A percentile compares a stretch with the other conserved stretches of the same genome.
Evolutionary conservation across 108 stramenopile genomes (phyloP).

Genomic region (Nitzschia inconspicua): DNA sequence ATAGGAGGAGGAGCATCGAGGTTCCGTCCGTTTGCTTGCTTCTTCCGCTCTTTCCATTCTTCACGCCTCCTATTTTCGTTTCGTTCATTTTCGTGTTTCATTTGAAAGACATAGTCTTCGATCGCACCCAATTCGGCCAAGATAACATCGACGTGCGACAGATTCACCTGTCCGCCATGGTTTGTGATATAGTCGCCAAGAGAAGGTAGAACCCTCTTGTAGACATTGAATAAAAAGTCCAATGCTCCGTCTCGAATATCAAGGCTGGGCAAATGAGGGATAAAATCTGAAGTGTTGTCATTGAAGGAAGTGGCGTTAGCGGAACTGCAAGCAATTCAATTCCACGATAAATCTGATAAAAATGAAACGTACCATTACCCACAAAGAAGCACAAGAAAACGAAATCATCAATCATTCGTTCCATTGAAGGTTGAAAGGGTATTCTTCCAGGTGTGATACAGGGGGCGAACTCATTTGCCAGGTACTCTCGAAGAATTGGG

Average conservation of each 20-base stretch:
- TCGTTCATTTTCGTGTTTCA: conserved; percentile 87
- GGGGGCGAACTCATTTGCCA: conserved; percentile 79
- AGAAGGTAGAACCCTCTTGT: conserved; percentile 85
- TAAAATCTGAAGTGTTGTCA: too few species aligned
- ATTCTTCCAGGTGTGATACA: conserved; percentile 34
- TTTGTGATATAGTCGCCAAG: conserved; percentile 94
- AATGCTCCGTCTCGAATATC: conserved; percentile 94
- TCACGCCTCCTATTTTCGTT: conserved; percentile 56
- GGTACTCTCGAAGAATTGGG: conserved; percentile 93
- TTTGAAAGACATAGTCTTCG: conserved; percentile 94
- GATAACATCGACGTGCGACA: conserved; percentile 90
- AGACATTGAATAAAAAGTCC: conserved; percentile 87
- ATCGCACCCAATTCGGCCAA: conserved; percentile 91
- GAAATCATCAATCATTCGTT: conserved; percentile 96
- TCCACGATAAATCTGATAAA: neutral
- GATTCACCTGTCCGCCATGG: conserved; percentile 91
- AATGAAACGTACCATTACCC: conserved; percentile 74
- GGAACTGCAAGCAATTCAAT: too few species aligned
- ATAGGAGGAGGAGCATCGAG: conserved; percentile 44
- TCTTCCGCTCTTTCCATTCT: conserved; percentile 36
- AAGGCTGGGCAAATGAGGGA: conserved; percentile 94
- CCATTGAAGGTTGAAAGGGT: conserved; percentile 71
- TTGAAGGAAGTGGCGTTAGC: too few species aligned
- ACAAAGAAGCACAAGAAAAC: conserved; percentile 99
- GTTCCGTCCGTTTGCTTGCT: conserved; percentile 34